Conservation (phyloP, 2,329 filamentous ascomycete species). For the Phialocephala subalpina region DNA sequence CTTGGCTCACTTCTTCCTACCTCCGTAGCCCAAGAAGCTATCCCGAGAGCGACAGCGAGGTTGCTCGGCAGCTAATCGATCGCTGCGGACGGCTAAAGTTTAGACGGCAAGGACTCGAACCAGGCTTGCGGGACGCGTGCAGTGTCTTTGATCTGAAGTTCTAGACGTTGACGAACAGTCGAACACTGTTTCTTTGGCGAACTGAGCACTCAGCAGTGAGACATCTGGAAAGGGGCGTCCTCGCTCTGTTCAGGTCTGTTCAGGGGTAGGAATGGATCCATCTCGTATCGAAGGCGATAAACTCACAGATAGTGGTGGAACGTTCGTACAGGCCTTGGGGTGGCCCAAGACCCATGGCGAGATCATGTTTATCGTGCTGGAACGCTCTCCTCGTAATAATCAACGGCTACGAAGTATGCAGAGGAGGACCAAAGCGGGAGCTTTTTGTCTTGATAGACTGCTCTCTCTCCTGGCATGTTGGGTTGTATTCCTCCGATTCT, state of each 20-base stretch:
- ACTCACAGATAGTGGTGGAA: no score
- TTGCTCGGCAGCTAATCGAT: not conserved
- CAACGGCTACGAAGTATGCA: no score
- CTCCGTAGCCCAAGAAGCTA: no score
- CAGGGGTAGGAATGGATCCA: no score
- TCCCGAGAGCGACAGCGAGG: not conserved
- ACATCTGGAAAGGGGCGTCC: not conserved
- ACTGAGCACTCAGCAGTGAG: not conserved
- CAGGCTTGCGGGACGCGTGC: not conserved
- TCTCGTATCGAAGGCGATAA: no score
- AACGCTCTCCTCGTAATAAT: not conserved
- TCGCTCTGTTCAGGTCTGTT: no score
- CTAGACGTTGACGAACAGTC: not conserved
- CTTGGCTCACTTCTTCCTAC: constrained; percentile 6
- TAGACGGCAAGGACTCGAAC: not conserved
- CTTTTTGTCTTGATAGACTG: no score
- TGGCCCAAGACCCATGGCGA: no score
- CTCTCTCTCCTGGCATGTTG: no score
- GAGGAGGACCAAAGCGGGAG: no score
- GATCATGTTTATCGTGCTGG: no score
- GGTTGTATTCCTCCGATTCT: not conserved
- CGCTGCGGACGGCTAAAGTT: not conserved
- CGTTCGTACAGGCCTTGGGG: no score
- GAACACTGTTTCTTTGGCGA: not conserved
- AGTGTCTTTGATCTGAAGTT: not conserved